Base-by-base conservation (phyloP, 345 rosid genomes). In the Rhodamnia argentea region DNA sequence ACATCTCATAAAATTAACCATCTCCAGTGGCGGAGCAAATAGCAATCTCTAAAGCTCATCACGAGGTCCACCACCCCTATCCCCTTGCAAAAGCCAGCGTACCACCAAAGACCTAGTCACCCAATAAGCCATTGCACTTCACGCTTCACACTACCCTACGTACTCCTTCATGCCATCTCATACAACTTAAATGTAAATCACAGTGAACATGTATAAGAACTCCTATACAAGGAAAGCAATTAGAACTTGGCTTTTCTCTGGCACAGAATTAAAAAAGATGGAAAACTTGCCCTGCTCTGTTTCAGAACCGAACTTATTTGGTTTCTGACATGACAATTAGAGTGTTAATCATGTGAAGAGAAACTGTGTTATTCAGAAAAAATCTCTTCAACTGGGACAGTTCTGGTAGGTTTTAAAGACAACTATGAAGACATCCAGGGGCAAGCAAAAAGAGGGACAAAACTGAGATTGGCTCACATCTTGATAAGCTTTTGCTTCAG, bases 401-500 rank as follows among this genome's bases (percentile, higher is more conserved):
- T 37, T 70, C 81, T 20, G 3, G 24, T 70, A 37, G 4, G 4
- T 13, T 9, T 70, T 18, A 55, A 58, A 50, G 59, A 37, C 1
- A 57, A 84, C 53, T 47, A 60, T n/a, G 32, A 50, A 4, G 22
- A 40, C 47, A 14, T 78, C 50, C 55, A 52, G 16, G 44, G 15
- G 47, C 37, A 53, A 59, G 54, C 50, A 54, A 23, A 40, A 52
- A 81, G 53, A 84, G 29, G 40, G 54, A 83, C n/a, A 75, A 54
- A 40, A 82, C 26, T 42, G 56, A 75, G 82, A 50, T 70, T 85
- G 86, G 87, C 97, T 94, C 90, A 97, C 99, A 87, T 96, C 99
- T 92, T 97, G 99, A 87, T 95, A 97, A 88, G 96, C 99, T 86
- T 92, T 95, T 84, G 99, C 99, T 89, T 97, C 99, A 13, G 89